Evolutionary conservation across 2,329 filamentous ascomycete species (phyloP), one percentile per base, ranked within the genome.

Genomic region (Parascedosporium putredinis): DNA sequence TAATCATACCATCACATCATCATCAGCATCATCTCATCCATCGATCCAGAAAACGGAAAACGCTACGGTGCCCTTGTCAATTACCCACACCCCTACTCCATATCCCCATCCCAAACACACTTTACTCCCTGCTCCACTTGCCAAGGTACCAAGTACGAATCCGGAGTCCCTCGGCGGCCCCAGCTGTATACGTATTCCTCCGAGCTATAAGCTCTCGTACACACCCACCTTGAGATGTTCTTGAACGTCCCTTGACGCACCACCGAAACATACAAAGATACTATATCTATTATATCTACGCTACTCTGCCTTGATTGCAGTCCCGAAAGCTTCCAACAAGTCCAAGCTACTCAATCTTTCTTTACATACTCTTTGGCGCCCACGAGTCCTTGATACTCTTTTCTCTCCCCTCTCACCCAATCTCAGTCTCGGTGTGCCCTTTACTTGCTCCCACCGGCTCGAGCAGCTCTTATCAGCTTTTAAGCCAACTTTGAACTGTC

Each of bases 1-100:
- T 42, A 42, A 42, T 42, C 38, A 42, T 42, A 42, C 38, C 38
- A 42, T 42, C 38, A 42, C 38, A 42, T 42, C 38, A 42, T 42
- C 38, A 42, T 42, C 38, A 38, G 34, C 34, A 38, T 38, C 38
- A 36, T 14, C 33, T 16, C 20, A 14, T 12, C 38, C 38, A 42
- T 42, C 38, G 38, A 42, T 42, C 38, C 5, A 42, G 38, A 20
- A 20, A 42, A 42, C 27, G n/a, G n/a, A 42, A 20, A 42, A 18
- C 38, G 16, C 38, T 42, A 42, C 38, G n/a, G 38, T 20, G 38
- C 38, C 38, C 7, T 42, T 16, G 16, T 10, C 38, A 16, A 42
- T 12, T 42, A 10, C 38, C 38, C 38, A 23, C n/a, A n/a, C 3
- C 38, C 38, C 18, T 20, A 42, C 16, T 36, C n/a, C 33, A 31